Evolutionary conservation across 176 grass and related monocot genomes (phyloP).

Genomic region (Phoenix dactylifera): DNA sequence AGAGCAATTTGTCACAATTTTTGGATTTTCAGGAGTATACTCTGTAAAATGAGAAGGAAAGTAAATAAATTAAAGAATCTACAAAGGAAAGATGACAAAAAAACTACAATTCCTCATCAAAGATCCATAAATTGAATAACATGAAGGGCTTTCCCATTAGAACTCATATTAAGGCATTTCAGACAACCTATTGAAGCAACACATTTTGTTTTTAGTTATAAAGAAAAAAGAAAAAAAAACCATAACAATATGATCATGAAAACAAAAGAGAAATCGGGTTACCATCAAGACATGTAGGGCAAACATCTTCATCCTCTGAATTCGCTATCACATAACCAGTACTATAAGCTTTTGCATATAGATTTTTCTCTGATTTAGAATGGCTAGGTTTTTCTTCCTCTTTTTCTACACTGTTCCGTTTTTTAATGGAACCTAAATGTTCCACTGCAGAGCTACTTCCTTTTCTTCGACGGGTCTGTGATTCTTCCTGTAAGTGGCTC

Average conservation of each 20-base stretch:
- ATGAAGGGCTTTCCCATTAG: too few relatives aligned
- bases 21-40: slow-evolving; percentile 75
- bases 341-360: slow-evolving; percentile 48
- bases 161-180: too few relatives aligned
- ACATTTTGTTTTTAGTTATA: too few relatives aligned
- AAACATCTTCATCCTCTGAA: slow-evolving; percentile 87
- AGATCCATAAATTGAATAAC: too few relatives aligned
- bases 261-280: slow-evolving; percentile 1
- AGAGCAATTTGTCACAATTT: slow-evolving; percentile 69
- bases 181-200: too few relatives aligned
- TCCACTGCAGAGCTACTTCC: slow-evolving; percentile 61
- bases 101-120: too few relatives aligned
- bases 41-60: slow-evolving; percentile 32
- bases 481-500: slow-evolving; percentile 62
- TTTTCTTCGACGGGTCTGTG: slow-evolving; percentile 52
- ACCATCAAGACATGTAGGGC: slow-evolving; percentile 94
- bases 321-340: slow-evolving; percentile 29
- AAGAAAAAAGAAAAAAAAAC: too few relatives aligned
- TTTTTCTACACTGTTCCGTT: slow-evolving; percentile 48
- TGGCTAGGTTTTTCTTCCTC: slow-evolving; percentile 44
- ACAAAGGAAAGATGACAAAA: too few relatives aligned
- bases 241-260: too few relatives aligned
- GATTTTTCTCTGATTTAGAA: slow-evolving; percentile 61
- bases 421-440: slow-evolving; percentile 55
- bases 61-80: background rate